Evolutionary conservation across 768 basidiomycete genomes (phyloP).

Genomic region (Kwoniella bestiolae): DNA sequence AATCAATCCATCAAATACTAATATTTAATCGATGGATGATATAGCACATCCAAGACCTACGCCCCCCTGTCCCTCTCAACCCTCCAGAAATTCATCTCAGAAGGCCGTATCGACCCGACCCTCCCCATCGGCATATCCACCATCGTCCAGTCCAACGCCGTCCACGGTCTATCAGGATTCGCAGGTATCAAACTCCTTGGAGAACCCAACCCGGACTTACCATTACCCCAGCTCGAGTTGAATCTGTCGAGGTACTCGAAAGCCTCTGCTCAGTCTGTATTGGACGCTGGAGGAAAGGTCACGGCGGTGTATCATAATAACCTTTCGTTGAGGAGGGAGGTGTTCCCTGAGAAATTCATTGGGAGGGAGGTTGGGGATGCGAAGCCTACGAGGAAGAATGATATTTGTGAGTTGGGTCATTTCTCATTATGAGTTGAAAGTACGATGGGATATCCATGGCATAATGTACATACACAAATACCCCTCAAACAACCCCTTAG

Average conservation of each 20-base stretch:
- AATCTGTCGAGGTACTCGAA: constrained; percentile 82
- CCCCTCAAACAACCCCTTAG: too few species aligned
- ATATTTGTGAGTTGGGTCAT: constrained; percentile 68
- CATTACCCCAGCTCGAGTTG: constrained; percentile 70
- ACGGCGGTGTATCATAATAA: constrained; percentile 90
- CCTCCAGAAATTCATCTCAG: constrained; percentile 87
- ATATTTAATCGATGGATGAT: not conserved
- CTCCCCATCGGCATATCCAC: constrained; percentile 86
- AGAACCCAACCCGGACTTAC: constrained; percentile 57
- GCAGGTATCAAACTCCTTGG: constrained; percentile 89
- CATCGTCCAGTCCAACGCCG: constrained; percentile 79
- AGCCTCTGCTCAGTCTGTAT: constrained; percentile 81
- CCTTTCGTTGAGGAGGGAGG: constrained; percentile 70
- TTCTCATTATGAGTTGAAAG: too few species aligned
- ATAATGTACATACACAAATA: too few species aligned
- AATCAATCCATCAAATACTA: too few species aligned
- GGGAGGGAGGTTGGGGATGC: constrained; percentile 73
- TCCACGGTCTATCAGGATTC: constrained; percentile 75
- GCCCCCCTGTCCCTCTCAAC: constrained; percentile 84
- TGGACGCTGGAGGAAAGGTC: constrained; percentile 77
- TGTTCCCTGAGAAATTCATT: constrained; percentile 60
- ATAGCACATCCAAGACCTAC: constrained; percentile 73
- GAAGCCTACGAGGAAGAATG: constrained; percentile 80
- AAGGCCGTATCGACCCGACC: constrained; percentile 76
- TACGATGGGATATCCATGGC: too few species aligned